phyloP scores from a whole-genome alignment of 805 yeast species.

The Candida taoyuanica region DNA sequence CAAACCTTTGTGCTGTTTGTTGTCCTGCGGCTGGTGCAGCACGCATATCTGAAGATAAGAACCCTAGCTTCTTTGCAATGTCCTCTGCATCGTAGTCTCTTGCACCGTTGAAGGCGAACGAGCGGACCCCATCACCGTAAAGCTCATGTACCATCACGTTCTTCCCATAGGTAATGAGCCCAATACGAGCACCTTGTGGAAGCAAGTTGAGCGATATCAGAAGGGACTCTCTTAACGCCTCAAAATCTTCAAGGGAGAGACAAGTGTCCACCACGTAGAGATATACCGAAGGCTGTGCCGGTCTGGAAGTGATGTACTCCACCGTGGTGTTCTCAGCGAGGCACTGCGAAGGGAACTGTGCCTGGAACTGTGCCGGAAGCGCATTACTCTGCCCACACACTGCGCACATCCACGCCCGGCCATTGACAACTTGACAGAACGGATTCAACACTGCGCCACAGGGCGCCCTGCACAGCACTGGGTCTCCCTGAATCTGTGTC shows the following conservation, averaged over 20 bases:
- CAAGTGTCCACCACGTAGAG: slow-evolving; percentile 56
- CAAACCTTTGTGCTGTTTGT: slow-evolving; percentile 12
- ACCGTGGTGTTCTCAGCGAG: slow-evolving; percentile 35
- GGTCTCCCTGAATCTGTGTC: slow-evolving; percentile 34
- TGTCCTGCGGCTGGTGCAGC: neutral
- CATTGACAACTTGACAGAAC: slow-evolving; percentile 30
- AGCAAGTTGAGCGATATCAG: slow-evolving; percentile 40
- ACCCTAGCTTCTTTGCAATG: slow-evolving; percentile 42
- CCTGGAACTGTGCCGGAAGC: slow-evolving; percentile 35
- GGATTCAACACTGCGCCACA: slow-evolving; percentile 56
- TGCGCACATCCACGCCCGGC: slow-evolving; percentile 49
- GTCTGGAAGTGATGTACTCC: slow-evolving; percentile 37
- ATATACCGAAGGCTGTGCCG: slow-evolving; percentile 35
- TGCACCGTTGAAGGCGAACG: slow-evolving; percentile 50
- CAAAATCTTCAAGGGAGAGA: slow-evolving; percentile 45
- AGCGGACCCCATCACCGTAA: slow-evolving; percentile 29
- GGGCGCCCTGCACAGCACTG: slow-evolving; percentile 44
- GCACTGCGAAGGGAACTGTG: slow-evolving; percentile 11
- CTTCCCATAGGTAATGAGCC: slow-evolving; percentile 56
- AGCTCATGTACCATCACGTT: slow-evolving; percentile 56
- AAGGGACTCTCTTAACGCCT: slow-evolving; percentile 47
- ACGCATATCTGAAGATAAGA: slow-evolving; percentile 33
- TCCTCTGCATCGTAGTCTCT: slow-evolving; percentile 46
- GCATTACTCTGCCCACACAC: slow-evolving; percentile 48
- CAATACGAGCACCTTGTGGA: slow-evolving; percentile 53